A percentile compares a stretch with the other conserved stretches of the same genome.
phyloP scores from a whole-genome alignment of 1,139 yeast species.

The Kluyveromyces sp. region DNA sequence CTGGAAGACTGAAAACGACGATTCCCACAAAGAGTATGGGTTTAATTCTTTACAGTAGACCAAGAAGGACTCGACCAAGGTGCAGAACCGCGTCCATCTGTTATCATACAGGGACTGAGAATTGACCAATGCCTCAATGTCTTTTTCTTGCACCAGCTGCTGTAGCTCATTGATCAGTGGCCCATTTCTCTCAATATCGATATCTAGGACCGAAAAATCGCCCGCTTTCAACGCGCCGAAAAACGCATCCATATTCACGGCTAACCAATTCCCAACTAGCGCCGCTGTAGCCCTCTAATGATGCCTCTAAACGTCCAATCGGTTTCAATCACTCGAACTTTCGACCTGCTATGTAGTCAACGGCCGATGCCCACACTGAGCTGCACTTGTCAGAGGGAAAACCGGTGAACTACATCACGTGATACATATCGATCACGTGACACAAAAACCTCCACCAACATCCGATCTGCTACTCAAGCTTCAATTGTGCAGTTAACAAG shows the following conservation, averaged over 20 bases:
- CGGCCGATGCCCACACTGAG: no score
- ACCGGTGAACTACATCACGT: no score
- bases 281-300: no score
- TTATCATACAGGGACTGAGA: constrained; percentile 16
- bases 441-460: no score
- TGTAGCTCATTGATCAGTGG: constrained; percentile 23
- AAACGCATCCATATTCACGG: constrained; percentile 9
- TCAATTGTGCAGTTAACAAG: no score
- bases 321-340: no score
- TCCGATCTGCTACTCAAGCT: no score
- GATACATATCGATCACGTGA: not conserved
- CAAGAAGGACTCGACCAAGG: constrained; percentile 24
- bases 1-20: constrained; percentile 27
- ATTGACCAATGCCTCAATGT: constrained; percentile 22
- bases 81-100: constrained; percentile 29
- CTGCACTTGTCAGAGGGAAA: no score
- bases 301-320: no score
- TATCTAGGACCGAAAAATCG: constrained; percentile 8
- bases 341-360: no score
- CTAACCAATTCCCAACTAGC: no score
- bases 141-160: constrained; percentile 17
- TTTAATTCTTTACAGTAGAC: constrained; percentile 26
- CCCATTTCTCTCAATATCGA: constrained; percentile 22
- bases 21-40: constrained; percentile 31
- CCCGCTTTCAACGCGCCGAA: constrained; percentile 11